Conservation (phyloP, 768 basidiomycete genomes). For the Naganishia vishniacii region DNA sequence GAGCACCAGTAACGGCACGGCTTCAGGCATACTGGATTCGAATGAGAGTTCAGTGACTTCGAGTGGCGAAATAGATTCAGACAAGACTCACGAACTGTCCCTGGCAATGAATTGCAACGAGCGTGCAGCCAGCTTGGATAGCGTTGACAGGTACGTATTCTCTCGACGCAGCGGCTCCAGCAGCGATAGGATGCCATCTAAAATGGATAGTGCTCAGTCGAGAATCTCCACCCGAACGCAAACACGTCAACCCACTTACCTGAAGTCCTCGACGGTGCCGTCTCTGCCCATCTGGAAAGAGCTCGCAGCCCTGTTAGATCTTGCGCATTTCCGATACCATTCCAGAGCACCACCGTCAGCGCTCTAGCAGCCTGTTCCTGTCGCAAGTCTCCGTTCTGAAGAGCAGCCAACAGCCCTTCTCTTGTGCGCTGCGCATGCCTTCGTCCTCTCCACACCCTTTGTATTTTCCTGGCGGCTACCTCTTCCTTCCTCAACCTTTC, state of each 20-base stretch:
- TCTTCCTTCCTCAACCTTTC: constrained; percentile 35
- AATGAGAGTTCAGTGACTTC: not conserved
- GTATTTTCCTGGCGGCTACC: constrained; percentile 33
- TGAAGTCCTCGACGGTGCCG: constrained; percentile 7
- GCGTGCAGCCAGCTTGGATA: constrained; percentile 25
- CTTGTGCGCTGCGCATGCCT: constrained; percentile 24
- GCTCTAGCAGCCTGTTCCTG: constrained; percentile 26
- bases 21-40: not conserved
- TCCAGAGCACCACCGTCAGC: constrained; percentile 29
- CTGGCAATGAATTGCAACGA: constrained; percentile 22
- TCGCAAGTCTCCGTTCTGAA: constrained; percentile 22
- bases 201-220: not conserved
- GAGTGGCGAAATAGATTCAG: not conserved
- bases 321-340: constrained; percentile 17
- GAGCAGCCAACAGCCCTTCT: constrained; percentile 24
- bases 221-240: no score
- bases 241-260: constrained; percentile 1
- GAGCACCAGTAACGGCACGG: constrained; percentile 16
- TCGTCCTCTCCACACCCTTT: constrained; percentile 40
- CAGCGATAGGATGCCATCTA: constrained; percentile 5
- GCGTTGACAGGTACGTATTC: constrained; percentile 24
- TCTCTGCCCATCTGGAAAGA: constrained; percentile 17
- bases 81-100: constrained; percentile 7
- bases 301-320: constrained; percentile 1
- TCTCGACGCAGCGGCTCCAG: constrained; percentile 12